Base-by-base conservation (phyloP, 2,329 filamentous ascomycete species). In the Arthroderma sp. region DNA sequence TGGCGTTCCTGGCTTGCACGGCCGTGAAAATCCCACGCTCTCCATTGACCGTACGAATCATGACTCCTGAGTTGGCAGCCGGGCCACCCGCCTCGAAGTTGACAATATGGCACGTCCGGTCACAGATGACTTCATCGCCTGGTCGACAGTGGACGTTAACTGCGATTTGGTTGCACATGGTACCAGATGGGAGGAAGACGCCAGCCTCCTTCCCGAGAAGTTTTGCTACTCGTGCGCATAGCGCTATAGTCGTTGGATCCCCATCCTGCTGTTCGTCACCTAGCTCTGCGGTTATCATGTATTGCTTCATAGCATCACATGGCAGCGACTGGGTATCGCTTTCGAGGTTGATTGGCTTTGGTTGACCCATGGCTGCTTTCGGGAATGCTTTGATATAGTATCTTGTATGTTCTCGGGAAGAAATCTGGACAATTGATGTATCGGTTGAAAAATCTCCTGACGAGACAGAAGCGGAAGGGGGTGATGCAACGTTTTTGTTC, bases 61-160 rank as follows among this genome's bases (percentile, higher is more conserved):
- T 87, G 52, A 93, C 81, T 15, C 63, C 63, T 4, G 57, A 58
- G 8, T 23, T 56, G 3, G 38, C 38, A 13, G 37, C 39, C 11
- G 39, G 54, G n/a, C 54, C 54, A 3, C 61, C 64, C 1, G 58
- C 59, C 49, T 66, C 63, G 6, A 51, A 58, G 21, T 61, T 56
- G n/a, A 64, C 13, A 15, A 61, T 61, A 54, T 47, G 54, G 57
- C 15, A 56, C 38, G 41, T 63, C 60, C 1, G 60, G 38, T 66
- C 61, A 5, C 56, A 58, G 2, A 65, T 35, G 60, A 60, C 17
- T 63, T 61, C 4, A 62, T 64, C 9, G 60, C 62, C 35, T 56
- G 56, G 11, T 49, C 41, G 35, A 62, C 44, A 54, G 15, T 60
- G 55, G 0, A 59, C 58, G 9, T 60, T 58, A 9, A 65, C 47